A percentile compares a stretch with the other conserved stretches of the same genome.
Conservation (phyloP, 1,284 basidiomycete species). For the Boletus smithii region DNA sequence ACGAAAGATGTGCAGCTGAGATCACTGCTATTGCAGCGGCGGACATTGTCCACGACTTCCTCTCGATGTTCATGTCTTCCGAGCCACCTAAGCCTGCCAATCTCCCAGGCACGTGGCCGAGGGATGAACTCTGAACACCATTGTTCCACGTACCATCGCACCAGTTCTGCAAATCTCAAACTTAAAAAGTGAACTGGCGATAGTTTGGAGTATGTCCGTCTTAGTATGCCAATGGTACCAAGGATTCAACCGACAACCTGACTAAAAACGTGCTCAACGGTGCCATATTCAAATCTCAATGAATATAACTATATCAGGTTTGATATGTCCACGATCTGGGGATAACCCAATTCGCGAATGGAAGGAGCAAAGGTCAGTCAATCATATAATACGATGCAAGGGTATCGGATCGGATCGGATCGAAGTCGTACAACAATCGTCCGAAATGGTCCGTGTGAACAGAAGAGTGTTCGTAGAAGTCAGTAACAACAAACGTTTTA, state of each 20-base stretch:
- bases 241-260: background rate
- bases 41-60: slow-evolving; percentile 59
- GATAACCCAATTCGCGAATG: slow-evolving; percentile 1
- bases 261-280: background rate
- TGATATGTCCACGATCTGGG: background rate
- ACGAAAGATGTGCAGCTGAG: slow-evolving; percentile 43
- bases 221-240: background rate
- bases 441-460: slow-evolving; percentile 20
- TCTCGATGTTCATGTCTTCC: slow-evolving; percentile 48
- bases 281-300: too few relatives aligned
- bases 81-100: slow-evolving; percentile 24
- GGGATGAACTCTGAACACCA: slow-evolving; percentile 23
- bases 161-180: too few relatives aligned
- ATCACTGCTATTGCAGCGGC: slow-evolving; percentile 60
- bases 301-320: background rate
- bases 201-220: too few relatives aligned
- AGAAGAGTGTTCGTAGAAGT: background rate
- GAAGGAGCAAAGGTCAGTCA: background rate
- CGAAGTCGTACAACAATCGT: slow-evolving; percentile 10
- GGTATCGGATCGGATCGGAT: slow-evolving; percentile 20
- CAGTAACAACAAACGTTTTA: slow-evolving; percentile 3
- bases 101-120: slow-evolving; percentile 5
- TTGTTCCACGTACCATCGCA: too few relatives aligned
- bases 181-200: too few relatives aligned
- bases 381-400: slow-evolving; percentile 19